Base-by-base conservation (phyloP, 495 filamentous ascomycete species). In the Penicillium paradoxum region DNA sequence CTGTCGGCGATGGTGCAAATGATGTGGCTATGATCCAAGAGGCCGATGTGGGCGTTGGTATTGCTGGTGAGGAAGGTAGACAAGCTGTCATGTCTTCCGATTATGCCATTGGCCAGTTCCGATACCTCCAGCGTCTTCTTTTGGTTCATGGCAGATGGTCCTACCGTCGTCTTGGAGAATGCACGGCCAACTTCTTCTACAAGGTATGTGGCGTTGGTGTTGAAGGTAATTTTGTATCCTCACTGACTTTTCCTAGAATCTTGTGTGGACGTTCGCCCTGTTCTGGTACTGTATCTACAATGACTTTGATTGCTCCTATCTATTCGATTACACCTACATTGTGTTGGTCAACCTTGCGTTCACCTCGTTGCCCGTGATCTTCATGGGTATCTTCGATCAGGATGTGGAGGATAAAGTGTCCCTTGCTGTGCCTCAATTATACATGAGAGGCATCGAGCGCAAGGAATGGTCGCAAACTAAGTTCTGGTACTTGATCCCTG, bases 11-110 rank as follows among this genome's bases (percentile, higher is more conserved):
- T 71, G 95, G 93, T 65, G 95, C 95, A 53, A 99, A 97, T 71
- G 95, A 99, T 71, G 95, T 97, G 55, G 95, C 95, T 33, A 99
- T 99, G 95, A 99, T 99, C 65, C 95, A 99, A 71, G 91, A 97
- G 70, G 95, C 95, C 4, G 91, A 99, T 71, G 90, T 97, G 17
- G 95, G 95, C 68, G 92, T 99, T 49, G 95, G 95, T 68, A 97
- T 99, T 69, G 92, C 95, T 54, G 95, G 95, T 70, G 90, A 91
- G 56, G 95, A 99, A 79, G 95, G 95, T 49, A 80, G 95, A 65
- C 91, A 96, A 68, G 95, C 95, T 34, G 95, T 91, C 64, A 99
- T 99, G 95, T 97, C 89, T 36, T 92, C 95, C 9, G 95, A 99
- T 70, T 99, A 96, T 70, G 93, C 93, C 33, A 96, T 99, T 63